Percentiles rank a stretch among this genome's conserved stretches.
Conservation (phyloP, 2,329 filamentous ascomycete species). For the Fusarium miscanthi region DNA sequence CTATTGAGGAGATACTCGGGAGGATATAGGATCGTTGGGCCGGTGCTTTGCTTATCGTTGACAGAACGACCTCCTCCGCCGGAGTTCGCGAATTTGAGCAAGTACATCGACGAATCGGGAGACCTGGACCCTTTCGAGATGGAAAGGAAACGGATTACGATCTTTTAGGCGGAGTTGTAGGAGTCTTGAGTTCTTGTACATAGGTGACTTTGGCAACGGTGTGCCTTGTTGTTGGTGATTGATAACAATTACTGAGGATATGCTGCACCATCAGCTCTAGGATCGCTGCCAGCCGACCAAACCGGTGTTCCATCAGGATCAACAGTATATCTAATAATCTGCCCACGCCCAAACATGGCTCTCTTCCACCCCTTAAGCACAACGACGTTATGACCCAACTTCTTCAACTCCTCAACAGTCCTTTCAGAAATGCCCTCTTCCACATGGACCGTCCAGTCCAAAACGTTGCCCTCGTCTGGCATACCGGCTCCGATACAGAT, state of each 20-base stretch:
- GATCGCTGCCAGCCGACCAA: conserved; percentile 91
- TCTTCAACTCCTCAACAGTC: conserved; percentile 73
- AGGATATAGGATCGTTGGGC: neutral
- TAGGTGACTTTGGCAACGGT: neutral
- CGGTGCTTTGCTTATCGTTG: neutral
- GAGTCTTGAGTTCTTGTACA: no score
- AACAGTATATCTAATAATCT: conserved; percentile 82
- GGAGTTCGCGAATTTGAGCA: no score
- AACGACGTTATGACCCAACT: conserved; percentile 78
- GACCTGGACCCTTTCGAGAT: neutral
- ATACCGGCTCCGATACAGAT: conserved; percentile 85
- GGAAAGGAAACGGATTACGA: neutral
- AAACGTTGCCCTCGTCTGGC: conserved; percentile 67
- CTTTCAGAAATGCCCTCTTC: conserved; percentile 83
- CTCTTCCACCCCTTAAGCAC: conserved; percentile 74
- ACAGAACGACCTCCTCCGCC: no score
- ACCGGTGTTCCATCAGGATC: conserved; percentile 77
- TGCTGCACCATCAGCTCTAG: conserved; percentile 81
- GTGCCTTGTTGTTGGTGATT: neutral
- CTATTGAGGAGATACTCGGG: neutral
- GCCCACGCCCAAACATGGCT: conserved; percentile 83
- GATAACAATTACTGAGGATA: conserved; percentile 57
- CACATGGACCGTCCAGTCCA: conserved; percentile 75
- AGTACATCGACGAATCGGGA: neutral
- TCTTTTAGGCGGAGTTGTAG: neutral